phyloP scores from a whole-genome alignment of 1,284 basidiomycete genomes.

The Filobasidium uniguttulatum region DNA sequence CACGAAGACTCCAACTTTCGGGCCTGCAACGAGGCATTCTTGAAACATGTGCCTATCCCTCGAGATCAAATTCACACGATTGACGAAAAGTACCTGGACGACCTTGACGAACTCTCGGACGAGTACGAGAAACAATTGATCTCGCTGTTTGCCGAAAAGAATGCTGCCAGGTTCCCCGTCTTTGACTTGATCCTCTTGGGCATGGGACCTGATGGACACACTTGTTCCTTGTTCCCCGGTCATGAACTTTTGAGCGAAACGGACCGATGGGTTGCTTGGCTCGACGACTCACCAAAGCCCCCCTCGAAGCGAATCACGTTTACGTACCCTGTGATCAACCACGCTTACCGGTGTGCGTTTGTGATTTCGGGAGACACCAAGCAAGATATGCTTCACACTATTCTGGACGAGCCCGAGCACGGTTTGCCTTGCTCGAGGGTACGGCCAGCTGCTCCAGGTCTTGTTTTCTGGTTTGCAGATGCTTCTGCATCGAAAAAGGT shows the following conservation, averaged over 20 bases:
- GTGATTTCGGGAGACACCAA: conserved; percentile 78
- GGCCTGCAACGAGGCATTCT: conserved; percentile 64
- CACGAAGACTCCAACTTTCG: conserved; percentile 86
- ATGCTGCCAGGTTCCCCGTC: conserved; percentile 81
- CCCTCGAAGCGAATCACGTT: conserved; percentile 80
- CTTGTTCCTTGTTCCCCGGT: conserved; percentile 87
- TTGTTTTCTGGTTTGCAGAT: conserved; percentile 86
- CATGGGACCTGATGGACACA: conserved; percentile 92
- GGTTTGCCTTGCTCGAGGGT: conserved; percentile 76
- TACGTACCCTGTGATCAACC: conserved; percentile 80
- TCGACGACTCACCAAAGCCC: conserved; percentile 89
- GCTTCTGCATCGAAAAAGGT: conserved; percentile 48
- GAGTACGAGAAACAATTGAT: conserved; percentile 91
- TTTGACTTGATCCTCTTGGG: conserved; percentile 92
- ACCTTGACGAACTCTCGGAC: conserved; percentile 74
- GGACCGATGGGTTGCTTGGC: conserved; percentile 85
- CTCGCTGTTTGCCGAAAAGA: conserved; percentile 72
- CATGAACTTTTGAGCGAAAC: conserved; percentile 72
- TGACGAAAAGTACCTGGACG: conserved; percentile 51
- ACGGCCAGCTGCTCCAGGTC: conserved; percentile 64
- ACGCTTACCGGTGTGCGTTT: conserved; percentile 77
- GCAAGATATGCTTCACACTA: conserved; percentile 57
- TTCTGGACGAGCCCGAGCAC: conserved; percentile 72
- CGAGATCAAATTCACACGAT: conserved; percentile 71
- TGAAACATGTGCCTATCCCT: conserved; percentile 67